These are phyloP conservation scores for Fusarium redolens DNA, from an alignment of 2,329 filamentous ascomycete species.

Conservation along the genomic window DNA sequence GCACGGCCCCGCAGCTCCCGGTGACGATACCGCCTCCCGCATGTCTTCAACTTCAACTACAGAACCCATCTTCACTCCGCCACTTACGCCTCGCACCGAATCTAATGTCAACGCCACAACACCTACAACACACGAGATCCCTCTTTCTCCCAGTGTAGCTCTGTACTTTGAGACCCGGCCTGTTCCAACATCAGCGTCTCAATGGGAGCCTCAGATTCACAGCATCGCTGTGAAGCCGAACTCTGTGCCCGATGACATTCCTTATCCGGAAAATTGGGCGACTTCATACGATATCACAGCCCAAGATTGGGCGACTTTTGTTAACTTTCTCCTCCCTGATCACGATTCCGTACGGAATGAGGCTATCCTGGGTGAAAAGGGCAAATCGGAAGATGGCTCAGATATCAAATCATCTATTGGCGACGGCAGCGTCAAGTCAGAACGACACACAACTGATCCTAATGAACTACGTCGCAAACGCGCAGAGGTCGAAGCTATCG, in stretches of 20 bases:
- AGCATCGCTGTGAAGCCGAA: slow-evolving; percentile 49
- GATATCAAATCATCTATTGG: slow-evolving; percentile 41
- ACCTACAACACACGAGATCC: slow-evolving; percentile 26
- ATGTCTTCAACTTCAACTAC: slow-evolving; percentile 56
- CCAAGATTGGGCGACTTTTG: slow-evolving; percentile 70
- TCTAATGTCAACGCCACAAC: slow-evolving; percentile 22
- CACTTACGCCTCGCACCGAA: slow-evolving; percentile 57
- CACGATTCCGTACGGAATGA: slow-evolving; percentile 59
- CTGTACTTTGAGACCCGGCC: slow-evolving; percentile 62
- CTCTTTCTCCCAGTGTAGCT: slow-evolving; percentile 40
- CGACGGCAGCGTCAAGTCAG: slow-evolving; percentile 14
- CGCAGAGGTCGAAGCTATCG: slow-evolving; percentile 53
- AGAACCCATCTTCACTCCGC: slow-evolving; percentile 64
- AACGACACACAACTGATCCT: slow-evolving; percentile 11
- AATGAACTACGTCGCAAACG: slow-evolving; percentile 41
- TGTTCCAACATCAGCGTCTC: slow-evolving; percentile 41
- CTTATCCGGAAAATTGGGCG: slow-evolving; percentile 54
- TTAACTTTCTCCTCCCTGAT: slow-evolving; percentile 66
- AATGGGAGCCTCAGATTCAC: slow-evolving; percentile 47
- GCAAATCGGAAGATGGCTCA: slow-evolving; percentile 53
- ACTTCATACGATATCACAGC: slow-evolving; percentile 57
- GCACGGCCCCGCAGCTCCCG: slow-evolving; percentile 43
- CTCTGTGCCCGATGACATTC: slow-evolving; percentile 57
- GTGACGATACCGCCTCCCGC: slow-evolving; percentile 52
- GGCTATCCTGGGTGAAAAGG: slow-evolving; percentile 61